Base-by-base conservation (phyloP, 495 filamentous ascomycete species). In the Recurvomyces mirabilis region DNA sequence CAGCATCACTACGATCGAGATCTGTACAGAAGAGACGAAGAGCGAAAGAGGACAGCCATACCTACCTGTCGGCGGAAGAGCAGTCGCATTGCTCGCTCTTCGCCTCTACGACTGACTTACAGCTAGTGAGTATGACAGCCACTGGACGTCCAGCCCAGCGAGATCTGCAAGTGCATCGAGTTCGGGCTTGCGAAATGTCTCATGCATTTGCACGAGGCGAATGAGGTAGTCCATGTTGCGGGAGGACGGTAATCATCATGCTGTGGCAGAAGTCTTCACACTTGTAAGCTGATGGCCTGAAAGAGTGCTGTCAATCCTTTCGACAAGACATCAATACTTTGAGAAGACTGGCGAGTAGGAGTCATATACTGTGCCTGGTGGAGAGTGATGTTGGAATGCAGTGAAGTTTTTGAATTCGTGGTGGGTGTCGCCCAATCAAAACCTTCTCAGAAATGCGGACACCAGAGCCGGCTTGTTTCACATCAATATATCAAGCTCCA, bases 171-270 rank as follows among this genome's bases (percentile, higher is more conserved):
- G 63, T 17, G 91, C 77, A 55, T 88, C 65, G n/a, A 95, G 70
- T 62, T 99, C 91, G 7, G 88, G 72, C 45, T 73, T 72, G 41
- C 88, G 82, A 59, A 99, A 99, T 12, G 74, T 81, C 68, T 95
- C 86, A 59, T 95, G 87, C 39, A 72, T 68, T 60, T 96, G 93
- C 10, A 79, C 85, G 58, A 96, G 86, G 49, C 89, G 82, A 46
- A 99, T 79, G 34, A 99, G 74, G 54, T 82, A 96, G 44, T 91
- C 77, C 75, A 60, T 60, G 35, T 5, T 29, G 32, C 5, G n/a
- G 32, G n/a, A n/a, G n/a, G n/a, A n/a, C n/a, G n/a, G n/a, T n/a
- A 35, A n/a, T 17, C 32, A 35, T 11, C 32, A 35, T 35, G 15
- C 12, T 10, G 32, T 9, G 7, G 32, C 9, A 9, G 37, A 12